These are phyloP conservation scores for Diplocarpon mali DNA, from an alignment of 2,329 filamentous ascomycete species.

Conservation along the genomic window DNA sequence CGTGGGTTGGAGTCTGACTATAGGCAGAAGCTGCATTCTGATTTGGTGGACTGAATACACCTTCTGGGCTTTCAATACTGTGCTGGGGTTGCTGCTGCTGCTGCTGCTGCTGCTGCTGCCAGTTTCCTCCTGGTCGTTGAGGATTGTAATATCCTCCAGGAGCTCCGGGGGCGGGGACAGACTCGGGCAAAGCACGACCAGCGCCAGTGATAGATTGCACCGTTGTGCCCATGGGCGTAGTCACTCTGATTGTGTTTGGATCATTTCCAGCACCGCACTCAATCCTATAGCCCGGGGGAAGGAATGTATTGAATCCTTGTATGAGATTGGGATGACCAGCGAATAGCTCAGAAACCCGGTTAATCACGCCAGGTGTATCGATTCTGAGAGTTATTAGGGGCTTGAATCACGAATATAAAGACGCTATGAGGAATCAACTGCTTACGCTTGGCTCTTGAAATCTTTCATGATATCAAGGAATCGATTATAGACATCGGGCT, in stretches of 20 bases:
- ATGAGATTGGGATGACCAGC: slow-evolving; percentile 92
- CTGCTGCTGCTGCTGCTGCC: slow-evolving; percentile 40
- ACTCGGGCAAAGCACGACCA: slow-evolving; percentile 32
- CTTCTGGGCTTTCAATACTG: slow-evolving; percentile 52
- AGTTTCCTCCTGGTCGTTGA: slow-evolving; percentile 36
- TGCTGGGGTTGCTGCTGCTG: slow-evolving; percentile 42
- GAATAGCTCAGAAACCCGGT: slow-evolving; percentile 89
- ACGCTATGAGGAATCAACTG: slow-evolving; percentile 16
- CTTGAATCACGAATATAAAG: not conserved
- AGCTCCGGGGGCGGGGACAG: slow-evolving; percentile 17
- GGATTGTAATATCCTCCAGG: slow-evolving; percentile 31
- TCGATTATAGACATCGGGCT: slow-evolving; percentile 92
- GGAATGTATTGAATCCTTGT: slow-evolving; percentile 95
- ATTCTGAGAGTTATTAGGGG: slow-evolving; percentile 45
- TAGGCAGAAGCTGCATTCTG: slow-evolving; percentile 39
- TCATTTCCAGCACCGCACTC: slow-evolving; percentile 92
- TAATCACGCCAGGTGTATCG: slow-evolving; percentile 94
- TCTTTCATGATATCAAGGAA: slow-evolving; percentile 99
- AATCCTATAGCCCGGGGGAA: slow-evolving; percentile 91
- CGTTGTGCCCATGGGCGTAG: slow-evolving; percentile 94
- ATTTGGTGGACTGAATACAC: slow-evolving; percentile 46
- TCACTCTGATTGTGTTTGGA: slow-evolving; percentile 91
- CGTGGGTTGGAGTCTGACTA: slow-evolving; percentile 30
- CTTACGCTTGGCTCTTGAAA: slow-evolving; percentile 93
- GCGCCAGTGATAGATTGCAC: slow-evolving; percentile 67